Conservation (phyloP, 2,329 filamentous ascomycete genomes). For the Rhytidhysteron rufulum region DNA sequence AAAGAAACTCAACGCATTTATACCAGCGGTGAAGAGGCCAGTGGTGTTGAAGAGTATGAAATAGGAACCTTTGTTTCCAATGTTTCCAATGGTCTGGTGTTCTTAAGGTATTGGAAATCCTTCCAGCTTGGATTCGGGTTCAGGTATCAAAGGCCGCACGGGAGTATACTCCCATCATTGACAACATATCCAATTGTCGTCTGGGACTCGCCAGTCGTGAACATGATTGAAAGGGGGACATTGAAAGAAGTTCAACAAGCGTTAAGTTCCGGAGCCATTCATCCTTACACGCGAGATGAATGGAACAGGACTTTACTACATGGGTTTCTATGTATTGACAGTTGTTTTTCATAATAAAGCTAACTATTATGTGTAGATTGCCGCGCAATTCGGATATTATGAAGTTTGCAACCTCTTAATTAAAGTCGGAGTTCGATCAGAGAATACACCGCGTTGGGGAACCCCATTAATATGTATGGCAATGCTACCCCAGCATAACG, state of each 20-base stretch:
- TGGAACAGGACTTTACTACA: constrained; percentile 6
- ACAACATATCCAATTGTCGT: constrained; percentile 8
- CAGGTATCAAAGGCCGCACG: constrained; percentile 2
- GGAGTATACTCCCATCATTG: constrained; percentile 8
- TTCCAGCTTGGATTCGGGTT: constrained; percentile 5
- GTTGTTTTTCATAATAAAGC: not conserved
- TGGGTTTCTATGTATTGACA: too few species aligned
- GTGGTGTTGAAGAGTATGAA: too few species aligned
- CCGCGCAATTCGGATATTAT: not conserved
- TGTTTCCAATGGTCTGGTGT: too few species aligned
- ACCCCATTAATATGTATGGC: not conserved
- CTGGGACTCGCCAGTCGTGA: not conserved
- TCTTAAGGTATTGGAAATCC: too few species aligned
- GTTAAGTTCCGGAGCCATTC: constrained; percentile 6
- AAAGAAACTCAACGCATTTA: too few species aligned
- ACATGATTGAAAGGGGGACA: not conserved
- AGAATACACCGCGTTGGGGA: not conserved
- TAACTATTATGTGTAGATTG: not conserved
- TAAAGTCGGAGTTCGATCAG: not conserved
- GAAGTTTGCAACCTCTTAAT: not conserved
- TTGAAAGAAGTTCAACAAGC: constrained; percentile 6
- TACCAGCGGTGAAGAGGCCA: too few species aligned
- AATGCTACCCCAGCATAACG: too few species aligned
- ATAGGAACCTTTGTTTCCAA: too few species aligned
- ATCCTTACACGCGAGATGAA: constrained; percentile 8